phyloP scores from a whole-genome alignment of 2,329 filamentous ascomycete genomes.

The Aspergillus bombycis region DNA sequence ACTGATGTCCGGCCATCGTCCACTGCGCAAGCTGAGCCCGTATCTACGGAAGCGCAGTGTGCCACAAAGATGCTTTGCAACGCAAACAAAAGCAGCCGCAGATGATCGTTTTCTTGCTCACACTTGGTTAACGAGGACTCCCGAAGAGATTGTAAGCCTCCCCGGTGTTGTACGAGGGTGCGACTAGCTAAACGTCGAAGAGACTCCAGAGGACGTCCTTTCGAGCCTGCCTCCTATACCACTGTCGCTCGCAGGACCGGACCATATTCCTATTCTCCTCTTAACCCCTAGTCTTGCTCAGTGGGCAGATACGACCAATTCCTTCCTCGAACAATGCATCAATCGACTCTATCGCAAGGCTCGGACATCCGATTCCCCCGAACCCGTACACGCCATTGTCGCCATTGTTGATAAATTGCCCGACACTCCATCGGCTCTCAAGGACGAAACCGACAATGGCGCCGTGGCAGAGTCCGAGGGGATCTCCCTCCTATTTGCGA shows the following conservation, averaged over 20 bases:
- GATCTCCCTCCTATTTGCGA: conserved; percentile 37
- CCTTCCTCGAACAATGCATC: conserved; percentile 37
- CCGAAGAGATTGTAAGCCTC: conserved; percentile 32
- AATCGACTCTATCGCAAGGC: conserved; percentile 28
- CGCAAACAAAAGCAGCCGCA: conserved; percentile 15
- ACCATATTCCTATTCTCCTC: conserved; percentile 37
- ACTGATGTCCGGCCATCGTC: conserved; percentile 11
- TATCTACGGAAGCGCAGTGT: conserved; percentile 1
- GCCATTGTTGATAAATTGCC: conserved; percentile 44
- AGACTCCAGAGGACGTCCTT: conserved; percentile 37
- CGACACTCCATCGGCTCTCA: conserved; percentile 9
- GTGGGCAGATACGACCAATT: conserved; percentile 37
- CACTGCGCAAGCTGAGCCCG: conserved; percentile 1
- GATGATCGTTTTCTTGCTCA: conserved; percentile 26
- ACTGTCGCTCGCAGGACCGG: conserved; percentile 15
- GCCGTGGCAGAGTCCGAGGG: conserved; percentile 33
- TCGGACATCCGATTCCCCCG: conserved; percentile 4
- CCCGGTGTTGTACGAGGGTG: background rate
- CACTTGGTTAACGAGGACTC: conserved; percentile 38
- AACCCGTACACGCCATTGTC: conserved; percentile 32
- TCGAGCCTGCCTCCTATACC: conserved; percentile 28
- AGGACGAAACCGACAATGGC: background rate
- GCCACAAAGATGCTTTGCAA: conserved; percentile 21
- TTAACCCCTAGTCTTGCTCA: conserved; percentile 42
- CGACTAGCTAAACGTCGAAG: conserved; percentile 14